A percentile compares a stretch with the other conserved stretches of the same genome.
These are phyloP conservation scores for Botrytis medusae DNA, from an alignment of 2,329 filamentous ascomycete species.

Conservation along the genomic window DNA sequence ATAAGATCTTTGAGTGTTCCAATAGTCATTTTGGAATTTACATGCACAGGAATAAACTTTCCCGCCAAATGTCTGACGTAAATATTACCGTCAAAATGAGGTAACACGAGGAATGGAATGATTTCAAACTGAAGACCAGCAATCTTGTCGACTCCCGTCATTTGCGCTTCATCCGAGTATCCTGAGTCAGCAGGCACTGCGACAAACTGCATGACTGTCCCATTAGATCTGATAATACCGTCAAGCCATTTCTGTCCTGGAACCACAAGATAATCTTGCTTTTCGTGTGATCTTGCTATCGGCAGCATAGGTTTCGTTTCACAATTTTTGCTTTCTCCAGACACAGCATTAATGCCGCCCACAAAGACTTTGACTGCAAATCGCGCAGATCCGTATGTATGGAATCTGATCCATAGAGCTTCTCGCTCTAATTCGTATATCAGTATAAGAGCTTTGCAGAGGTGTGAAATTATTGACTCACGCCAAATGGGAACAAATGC, in stretches of 20 bases:
- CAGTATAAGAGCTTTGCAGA: neutral
- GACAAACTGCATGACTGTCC: slow-evolving; percentile 25
- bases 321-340: slow-evolving; percentile 33
- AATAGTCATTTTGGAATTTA: neutral
- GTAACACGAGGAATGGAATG: neutral
- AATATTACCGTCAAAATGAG: neutral
- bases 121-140: slow-evolving; percentile 19
- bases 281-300: slow-evolving; percentile 6
- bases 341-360: slow-evolving; percentile 45
- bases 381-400: neutral
- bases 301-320: slow-evolving; percentile 24
- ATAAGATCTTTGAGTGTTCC: neutral
- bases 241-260: slow-evolving; percentile 24
- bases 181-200: slow-evolving; percentile 13
- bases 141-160: slow-evolving; percentile 11
- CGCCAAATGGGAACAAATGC: slow-evolving; percentile 49
- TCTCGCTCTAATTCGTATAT: slow-evolving; percentile 37
- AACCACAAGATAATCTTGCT: slow-evolving; percentile 44
- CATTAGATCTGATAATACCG: slow-evolving; percentile 20
- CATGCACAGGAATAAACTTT: neutral
- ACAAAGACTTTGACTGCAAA: slow-evolving; percentile 45
- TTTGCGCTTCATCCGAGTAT: slow-evolving; percentile 23
- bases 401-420: slow-evolving; percentile 46
- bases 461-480: neutral
- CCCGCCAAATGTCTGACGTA: neutral